Conservation (phyloP, 352 stramenopile genomes). For the Phytophthora kernoviae region DNA sequence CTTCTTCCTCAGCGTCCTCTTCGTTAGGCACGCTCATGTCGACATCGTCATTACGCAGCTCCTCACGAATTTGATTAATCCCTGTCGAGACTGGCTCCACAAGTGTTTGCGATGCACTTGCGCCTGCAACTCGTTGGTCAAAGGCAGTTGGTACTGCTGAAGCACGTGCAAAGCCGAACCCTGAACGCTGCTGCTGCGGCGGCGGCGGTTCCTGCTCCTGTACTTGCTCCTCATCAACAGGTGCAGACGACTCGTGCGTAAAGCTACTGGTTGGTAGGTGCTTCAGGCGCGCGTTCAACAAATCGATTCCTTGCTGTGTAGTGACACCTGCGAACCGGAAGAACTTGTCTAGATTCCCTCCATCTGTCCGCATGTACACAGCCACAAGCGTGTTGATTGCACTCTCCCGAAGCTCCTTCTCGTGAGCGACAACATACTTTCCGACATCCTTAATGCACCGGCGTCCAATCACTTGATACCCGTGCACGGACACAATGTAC, state of each 20-base stretch:
- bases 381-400: slow-evolving; percentile 71
- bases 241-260: slow-evolving; percentile 14
- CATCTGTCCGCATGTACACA: slow-evolving; percentile 71
- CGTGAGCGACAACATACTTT: slow-evolving; percentile 77
- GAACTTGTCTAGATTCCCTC: slow-evolving; percentile 75
- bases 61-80: slow-evolving; percentile 36
- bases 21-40: slow-evolving; percentile 47
- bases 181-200: slow-evolving; percentile 31
- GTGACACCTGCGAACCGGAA: slow-evolving; percentile 75
- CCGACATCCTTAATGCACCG: slow-evolving; percentile 80
- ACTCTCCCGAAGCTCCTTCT: slow-evolving; percentile 86
- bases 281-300: slow-evolving; percentile 77
- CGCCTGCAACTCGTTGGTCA: slow-evolving; percentile 3
- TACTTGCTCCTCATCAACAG: slow-evolving; percentile 12
- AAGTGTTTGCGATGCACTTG: background rate
- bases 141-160: slow-evolving; percentile 8
- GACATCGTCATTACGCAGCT: slow-evolving; percentile 57
- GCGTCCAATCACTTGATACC: slow-evolving; percentile 69
- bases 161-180: slow-evolving; percentile 39
- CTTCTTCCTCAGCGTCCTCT: slow-evolving; percentile 20
- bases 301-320: slow-evolving; percentile 82
- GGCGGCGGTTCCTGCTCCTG: slow-evolving; percentile 13
- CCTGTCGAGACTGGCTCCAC: slow-evolving; percentile 27
- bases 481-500: slow-evolving; percentile 69
- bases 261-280: slow-evolving; percentile 62